These are phyloP conservation scores for Aphelidium insulamus DNA, from an alignment of 371 early-diverging fungal species.

Conservation along the genomic window DNA sequence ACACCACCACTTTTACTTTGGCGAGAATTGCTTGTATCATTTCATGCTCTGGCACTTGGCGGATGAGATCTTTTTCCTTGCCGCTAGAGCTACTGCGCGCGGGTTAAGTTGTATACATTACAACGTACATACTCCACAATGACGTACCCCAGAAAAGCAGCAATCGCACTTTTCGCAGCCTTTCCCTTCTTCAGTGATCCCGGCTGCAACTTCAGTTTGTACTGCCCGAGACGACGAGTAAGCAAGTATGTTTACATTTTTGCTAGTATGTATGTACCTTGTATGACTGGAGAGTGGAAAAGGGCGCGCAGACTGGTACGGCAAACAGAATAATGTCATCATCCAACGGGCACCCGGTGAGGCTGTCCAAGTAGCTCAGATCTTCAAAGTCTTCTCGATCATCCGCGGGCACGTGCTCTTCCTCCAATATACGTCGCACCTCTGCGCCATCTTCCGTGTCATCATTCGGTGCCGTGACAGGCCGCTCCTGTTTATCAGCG, in stretches of 20 bases:
- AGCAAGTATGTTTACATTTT: too few relatives aligned
- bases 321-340: constrained; percentile 69
- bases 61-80: constrained; percentile 54
- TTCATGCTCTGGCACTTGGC: constrained; percentile 61
- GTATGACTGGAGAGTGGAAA: constrained; percentile 57
- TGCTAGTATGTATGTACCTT: too few relatives aligned
- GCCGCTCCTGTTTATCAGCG: constrained; percentile 1
- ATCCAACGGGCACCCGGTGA: constrained; percentile 49
- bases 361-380: constrained; percentile 40
- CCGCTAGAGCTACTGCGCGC: constrained; percentile 21
- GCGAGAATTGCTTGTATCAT: constrained; percentile 56
- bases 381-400: constrained; percentile 22
- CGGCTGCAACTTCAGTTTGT: constrained; percentile 83
- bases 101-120: constrained; percentile 6
- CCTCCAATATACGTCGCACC: constrained; percentile 40
- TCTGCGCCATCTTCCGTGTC: constrained; percentile 24
- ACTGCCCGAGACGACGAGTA: too few relatives aligned
- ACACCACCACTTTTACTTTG: constrained; percentile 71
- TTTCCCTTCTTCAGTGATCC: constrained; percentile 95
- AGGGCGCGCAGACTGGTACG: constrained; percentile 94
- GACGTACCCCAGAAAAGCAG: constrained; percentile 8
- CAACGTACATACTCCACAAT: neutral
- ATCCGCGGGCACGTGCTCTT: constrained; percentile 34
- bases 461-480: constrained; percentile 2
- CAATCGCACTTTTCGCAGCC: constrained; percentile 23